Percentiles rank a stretch among this genome's conserved stretches.
phyloP scores from a whole-genome alignment of 495 filamentous ascomycete genomes.

The Penicillium soppii region DNA sequence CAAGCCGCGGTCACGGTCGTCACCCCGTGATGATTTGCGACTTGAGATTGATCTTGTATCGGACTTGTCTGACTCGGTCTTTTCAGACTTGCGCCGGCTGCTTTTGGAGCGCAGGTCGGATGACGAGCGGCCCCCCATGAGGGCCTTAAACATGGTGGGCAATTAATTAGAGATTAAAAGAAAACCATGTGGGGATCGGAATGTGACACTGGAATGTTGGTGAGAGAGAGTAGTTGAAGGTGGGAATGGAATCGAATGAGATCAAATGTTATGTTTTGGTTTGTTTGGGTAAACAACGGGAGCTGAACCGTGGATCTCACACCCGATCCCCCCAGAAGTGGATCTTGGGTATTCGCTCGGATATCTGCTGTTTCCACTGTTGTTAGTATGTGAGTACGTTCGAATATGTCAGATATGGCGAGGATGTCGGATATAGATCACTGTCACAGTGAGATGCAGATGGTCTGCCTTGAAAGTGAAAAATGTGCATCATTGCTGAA shows the following conservation, averaged over 20 bases:
- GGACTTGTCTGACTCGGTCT: slow-evolving; percentile 31
- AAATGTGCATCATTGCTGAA: slow-evolving; percentile 7
- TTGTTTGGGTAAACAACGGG: slow-evolving; percentile 35
- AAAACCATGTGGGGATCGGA: slow-evolving; percentile 33
- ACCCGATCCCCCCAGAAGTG: slow-evolving; percentile 3
- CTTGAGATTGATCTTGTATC: slow-evolving; percentile 27
- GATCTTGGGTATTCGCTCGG: no score
- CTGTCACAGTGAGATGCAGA: background rate
- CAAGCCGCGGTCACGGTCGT: slow-evolving; percentile 52
- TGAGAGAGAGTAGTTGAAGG: background rate
- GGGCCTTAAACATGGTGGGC: slow-evolving; percentile 48
- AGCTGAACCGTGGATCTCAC: slow-evolving; percentile 45
- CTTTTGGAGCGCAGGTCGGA: slow-evolving; percentile 39
- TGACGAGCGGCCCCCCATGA: slow-evolving; percentile 41
- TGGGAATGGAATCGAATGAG: background rate
- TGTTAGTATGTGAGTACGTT: background rate
- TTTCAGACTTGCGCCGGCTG: slow-evolving; percentile 35
- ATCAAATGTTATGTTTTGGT: slow-evolving; percentile 14
- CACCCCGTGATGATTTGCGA: slow-evolving; percentile 53
- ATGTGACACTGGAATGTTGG: slow-evolving; percentile 19
- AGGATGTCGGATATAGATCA: background rate
- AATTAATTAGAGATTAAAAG: slow-evolving; percentile 24
- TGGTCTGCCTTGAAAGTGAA: slow-evolving; percentile 6
- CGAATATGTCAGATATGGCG: background rate
- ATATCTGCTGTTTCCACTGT: no score